Percentiles rank a stretch among this genome's conserved stretches.
phyloP scores from a whole-genome alignment of 2,329 filamentous ascomycete species.

The Fusarium caatingaense region DNA sequence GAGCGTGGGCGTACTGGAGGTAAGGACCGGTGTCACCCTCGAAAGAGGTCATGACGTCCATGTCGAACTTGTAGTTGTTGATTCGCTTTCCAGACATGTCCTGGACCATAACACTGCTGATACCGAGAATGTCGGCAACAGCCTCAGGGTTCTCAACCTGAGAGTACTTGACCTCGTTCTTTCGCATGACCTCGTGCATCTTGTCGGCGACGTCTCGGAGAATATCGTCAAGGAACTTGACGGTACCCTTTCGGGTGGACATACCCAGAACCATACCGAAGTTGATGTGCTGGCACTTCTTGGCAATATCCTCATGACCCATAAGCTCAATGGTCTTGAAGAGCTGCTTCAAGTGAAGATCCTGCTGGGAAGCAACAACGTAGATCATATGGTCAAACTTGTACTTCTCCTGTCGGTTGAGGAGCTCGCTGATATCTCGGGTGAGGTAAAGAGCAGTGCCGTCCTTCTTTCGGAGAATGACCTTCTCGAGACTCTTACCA shows the following conservation, averaged over 20 bases:
- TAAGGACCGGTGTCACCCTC: slow-evolving; percentile 89
- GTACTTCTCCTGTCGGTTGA: slow-evolving; percentile 72
- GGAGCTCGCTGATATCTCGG: slow-evolving; percentile 79
- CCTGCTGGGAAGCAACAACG: slow-evolving; percentile 78
- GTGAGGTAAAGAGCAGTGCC: slow-evolving; percentile 83
- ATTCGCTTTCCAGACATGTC: slow-evolving; percentile 95
- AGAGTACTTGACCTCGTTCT: slow-evolving; percentile 89
- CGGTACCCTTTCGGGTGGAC: slow-evolving; percentile 78
- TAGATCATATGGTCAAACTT: slow-evolving; percentile 85
- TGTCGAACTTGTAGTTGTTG: slow-evolving; percentile 79
- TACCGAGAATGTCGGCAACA: slow-evolving; percentile 88
- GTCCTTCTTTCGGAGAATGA: slow-evolving; percentile 77
- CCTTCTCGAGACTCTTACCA: slow-evolving; percentile 76
- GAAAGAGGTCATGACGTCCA: slow-evolving; percentile 84
- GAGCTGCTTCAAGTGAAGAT: slow-evolving; percentile 77
- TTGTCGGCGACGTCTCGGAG: slow-evolving; percentile 81
- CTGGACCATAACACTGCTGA: slow-evolving; percentile 96
- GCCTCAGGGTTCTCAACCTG: slow-evolving; percentile 86
- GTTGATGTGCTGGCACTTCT: slow-evolving; percentile 78
- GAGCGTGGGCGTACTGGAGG: slow-evolving; percentile 84
- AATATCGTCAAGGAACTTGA: slow-evolving; percentile 71
- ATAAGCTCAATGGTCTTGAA: slow-evolving; percentile 82
- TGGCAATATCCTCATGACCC: slow-evolving; percentile 73
- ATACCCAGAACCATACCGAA: slow-evolving; percentile 79
- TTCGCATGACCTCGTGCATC: slow-evolving; percentile 98